Evolutionary conservation across 2,329 filamentous ascomycete genomes (phyloP).

Genomic region (Dactylellina drechsleri): DNA sequence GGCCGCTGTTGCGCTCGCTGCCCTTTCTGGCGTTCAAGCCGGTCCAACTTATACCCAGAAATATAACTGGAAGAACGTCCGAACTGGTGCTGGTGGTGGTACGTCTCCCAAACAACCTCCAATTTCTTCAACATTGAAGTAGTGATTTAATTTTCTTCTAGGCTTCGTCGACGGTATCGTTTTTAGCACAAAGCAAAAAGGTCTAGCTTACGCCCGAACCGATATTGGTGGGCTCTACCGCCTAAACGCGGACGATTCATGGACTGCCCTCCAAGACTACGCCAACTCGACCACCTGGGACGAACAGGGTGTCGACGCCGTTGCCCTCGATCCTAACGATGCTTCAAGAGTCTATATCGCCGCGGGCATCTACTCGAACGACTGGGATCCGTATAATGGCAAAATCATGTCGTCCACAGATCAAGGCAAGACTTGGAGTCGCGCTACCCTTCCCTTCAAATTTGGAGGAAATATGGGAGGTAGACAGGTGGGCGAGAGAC

Average conservation of each 20-base stretch:
- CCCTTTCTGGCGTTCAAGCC: conserved; percentile 30
- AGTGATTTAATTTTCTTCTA: neutral
- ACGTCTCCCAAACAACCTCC: conserved; percentile 5
- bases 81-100: conserved; percentile 68
- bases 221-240: conserved; percentile 70
- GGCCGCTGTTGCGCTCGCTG: conserved; percentile 26
- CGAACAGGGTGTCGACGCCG: conserved; percentile 69
- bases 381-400: conserved; percentile 69
- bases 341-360: conserved; percentile 67
- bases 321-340: conserved; percentile 69
- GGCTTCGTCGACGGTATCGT: conserved; percentile 69
- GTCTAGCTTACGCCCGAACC: conserved; percentile 68
- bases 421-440: conserved; percentile 67
- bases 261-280: conserved; percentile 68
- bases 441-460: conserved; percentile 68
- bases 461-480: conserved; percentile 73
- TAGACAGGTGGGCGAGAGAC: conserved; percentile 68
- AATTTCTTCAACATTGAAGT: neutral
- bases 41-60: conserved; percentile 53
- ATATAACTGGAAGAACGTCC: conserved; percentile 66
- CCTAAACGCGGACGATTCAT: conserved; percentile 68
- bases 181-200: conserved; percentile 65
- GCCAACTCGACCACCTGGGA: conserved; percentile 65
- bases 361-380: conserved; percentile 69
- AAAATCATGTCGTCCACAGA: conserved; percentile 69